Evolutionary conservation across 331 rosid genomes (phyloP).

Genomic region (Malus hybrid): DNA sequence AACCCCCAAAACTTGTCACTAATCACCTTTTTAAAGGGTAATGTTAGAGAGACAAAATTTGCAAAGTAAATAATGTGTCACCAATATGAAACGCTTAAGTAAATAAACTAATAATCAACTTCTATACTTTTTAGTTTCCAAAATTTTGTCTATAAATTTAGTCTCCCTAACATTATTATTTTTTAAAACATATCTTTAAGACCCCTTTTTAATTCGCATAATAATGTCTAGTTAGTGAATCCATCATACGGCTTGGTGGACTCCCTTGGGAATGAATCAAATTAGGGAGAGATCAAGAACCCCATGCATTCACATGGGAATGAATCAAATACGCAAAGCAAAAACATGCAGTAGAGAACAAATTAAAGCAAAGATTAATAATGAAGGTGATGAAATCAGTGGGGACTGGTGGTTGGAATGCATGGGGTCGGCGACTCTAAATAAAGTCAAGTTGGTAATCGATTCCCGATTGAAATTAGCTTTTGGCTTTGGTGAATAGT

Average conservation of each 20-base stretch:
- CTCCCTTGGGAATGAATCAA: too few species aligned
- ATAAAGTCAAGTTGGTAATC: not conserved
- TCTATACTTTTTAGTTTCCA: too few species aligned
- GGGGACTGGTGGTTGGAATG: not conserved
- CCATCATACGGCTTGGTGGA: too few species aligned
- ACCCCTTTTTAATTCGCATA: not conserved
- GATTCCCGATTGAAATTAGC: constrained; percentile 9
- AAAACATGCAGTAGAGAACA: constrained; percentile 8
- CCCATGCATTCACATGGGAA: constrained; percentile 30
- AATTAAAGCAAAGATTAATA: constrained; percentile 17
- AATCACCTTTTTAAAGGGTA: too few species aligned
- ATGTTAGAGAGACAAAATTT: too few species aligned
- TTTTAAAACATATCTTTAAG: too few species aligned
- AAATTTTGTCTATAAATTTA: too few species aligned
- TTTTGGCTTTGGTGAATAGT: constrained; percentile 13
- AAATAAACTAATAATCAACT: too few species aligned
- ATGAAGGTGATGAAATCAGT: constrained; percentile 8
- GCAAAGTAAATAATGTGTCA: too few species aligned
- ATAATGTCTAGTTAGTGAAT: not conserved
- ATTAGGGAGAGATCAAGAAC: constrained; percentile 1
- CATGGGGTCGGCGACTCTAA: constrained; percentile 12
- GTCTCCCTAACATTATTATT: too few species aligned
- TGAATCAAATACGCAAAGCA: constrained; percentile 4
- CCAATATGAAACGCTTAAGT: too few species aligned
- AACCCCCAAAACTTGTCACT: not conserved